Evolutionary conservation across 768 basidiomycete species (phyloP), one percentile per base, ranked within the genome.

Genomic region (Tephrocybe sp.): DNA sequence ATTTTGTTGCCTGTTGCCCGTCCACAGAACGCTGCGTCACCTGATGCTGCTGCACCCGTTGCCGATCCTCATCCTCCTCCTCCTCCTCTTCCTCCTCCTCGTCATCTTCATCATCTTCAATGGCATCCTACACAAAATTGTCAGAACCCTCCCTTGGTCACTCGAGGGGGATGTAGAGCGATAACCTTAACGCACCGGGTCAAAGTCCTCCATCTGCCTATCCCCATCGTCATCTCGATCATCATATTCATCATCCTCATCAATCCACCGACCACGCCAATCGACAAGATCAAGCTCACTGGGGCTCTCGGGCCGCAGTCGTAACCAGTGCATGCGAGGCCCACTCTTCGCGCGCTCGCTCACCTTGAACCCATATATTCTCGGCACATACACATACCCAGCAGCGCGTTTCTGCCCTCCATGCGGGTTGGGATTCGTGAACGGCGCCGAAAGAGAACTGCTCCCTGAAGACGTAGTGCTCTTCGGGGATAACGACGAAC

Each of bases 291-390:
- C 91, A 59, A 97, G 67, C 59, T 94, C 91, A 47, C 80, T 79
- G 1, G 84, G 78, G 50, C 75, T 83, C 64, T 88, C 84, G 25
- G 95, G 95, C 50, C 95, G 75, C 66, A 93, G 66, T 47, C 97
- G 77, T 66, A 98, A 67, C 97, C 97, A 99, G 61, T 87, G 86
- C 94, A 99, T 98, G 50, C 97, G 78, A 12, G 97, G 97, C 4
- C 97, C 97, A 59, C 83, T 90, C 66, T 92, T 89, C 10, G 97
- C 93, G 44, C 91, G 76, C 66, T 99, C 97, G 63, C 88, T 94
- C 22, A 99, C 95, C 69, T 88, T 91, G 78, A 99, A 99, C 0
- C 97, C 97, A 59, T 98, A 98, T 62, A 99, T 95, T 66, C 88
- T 80, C 4, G 94, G 91, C 13, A 84, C 77, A 63, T 99, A 98